A percentile compares a stretch with the other conserved stretches of the same genome.
These are phyloP conservation scores for Eucalyptus fibrosa DNA, from an alignment of 345 rosid species.

Conservation along the genomic window DNA sequence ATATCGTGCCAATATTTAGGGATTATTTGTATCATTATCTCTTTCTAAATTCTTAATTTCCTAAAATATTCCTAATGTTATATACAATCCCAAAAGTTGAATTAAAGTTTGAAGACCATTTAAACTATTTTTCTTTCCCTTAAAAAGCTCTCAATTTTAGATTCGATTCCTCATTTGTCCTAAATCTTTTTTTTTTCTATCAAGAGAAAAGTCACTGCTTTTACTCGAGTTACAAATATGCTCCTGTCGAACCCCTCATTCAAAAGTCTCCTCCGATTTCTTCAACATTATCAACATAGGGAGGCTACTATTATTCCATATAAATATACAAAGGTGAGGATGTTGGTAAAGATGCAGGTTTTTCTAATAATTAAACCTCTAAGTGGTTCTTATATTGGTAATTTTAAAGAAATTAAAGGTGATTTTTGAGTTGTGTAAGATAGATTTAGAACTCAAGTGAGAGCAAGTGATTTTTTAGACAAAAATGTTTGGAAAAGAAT, in stretches of 20 bases:
- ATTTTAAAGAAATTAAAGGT: not conserved
- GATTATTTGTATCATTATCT: not conserved
- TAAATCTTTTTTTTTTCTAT: too few relatives aligned
- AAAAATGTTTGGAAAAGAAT: too few relatives aligned
- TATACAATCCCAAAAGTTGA: too few relatives aligned
- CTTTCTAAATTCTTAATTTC: too few relatives aligned
- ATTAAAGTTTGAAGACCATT: too few relatives aligned
- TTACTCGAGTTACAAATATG: not conserved
- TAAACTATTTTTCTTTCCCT: too few relatives aligned
- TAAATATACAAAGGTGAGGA: not conserved
- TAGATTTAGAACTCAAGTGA: too few relatives aligned
- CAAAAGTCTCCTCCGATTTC: not conserved
- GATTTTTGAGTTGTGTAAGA: fast-evolving
- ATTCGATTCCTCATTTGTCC: too few relatives aligned
- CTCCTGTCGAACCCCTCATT: fast-evolving
- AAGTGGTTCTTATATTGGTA: not conserved
- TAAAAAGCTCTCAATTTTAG: too few relatives aligned
- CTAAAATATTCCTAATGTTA: not conserved
- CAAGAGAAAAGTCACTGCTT: not conserved
- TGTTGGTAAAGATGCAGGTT: not conserved
- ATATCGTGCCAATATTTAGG: fast-evolving
- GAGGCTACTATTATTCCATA: not conserved
- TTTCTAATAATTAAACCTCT: not conserved
- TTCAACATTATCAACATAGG: not conserved
- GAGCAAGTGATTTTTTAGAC: too few relatives aligned